Percentiles rank a stretch among this genome's conserved stretches.
Evolutionary conservation across 2,329 filamentous ascomycete species (phyloP).

Genomic region (Chrysoporthe austroafricana): DNA sequence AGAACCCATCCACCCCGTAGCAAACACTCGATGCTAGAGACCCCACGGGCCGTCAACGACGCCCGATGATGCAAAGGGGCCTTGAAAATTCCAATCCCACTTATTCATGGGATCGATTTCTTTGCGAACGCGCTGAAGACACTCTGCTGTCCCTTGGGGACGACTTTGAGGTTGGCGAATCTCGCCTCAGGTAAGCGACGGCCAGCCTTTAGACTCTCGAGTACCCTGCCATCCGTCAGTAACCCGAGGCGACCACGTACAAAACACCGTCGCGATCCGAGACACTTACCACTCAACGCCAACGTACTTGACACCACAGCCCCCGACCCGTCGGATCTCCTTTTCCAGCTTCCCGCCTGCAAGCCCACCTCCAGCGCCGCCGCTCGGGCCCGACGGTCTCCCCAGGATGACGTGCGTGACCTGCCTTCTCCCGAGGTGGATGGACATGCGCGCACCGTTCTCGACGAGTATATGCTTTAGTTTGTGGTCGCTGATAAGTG

Average conservation of each 20-base stretch:
- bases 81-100: neutral
- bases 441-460: slow-evolving; percentile 73
- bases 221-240: slow-evolving; percentile 56
- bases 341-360: slow-evolving; percentile 79
- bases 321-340: slow-evolving; percentile 71
- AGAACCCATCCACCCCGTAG: slow-evolving; percentile 3
- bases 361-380: slow-evolving; percentile 73
- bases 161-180: slow-evolving; percentile 68
- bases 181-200: slow-evolving; percentile 74
- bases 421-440: slow-evolving; percentile 70
- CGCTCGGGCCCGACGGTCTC: slow-evolving; percentile 51
- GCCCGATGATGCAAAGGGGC: neutral
- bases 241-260: slow-evolving; percentile 18
- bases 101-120: slow-evolving; percentile 20
- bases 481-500: slow-evolving; percentile 81
- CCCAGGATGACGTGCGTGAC: slow-evolving; percentile 90
- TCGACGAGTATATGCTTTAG: slow-evolving; percentile 77
- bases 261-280: neutral
- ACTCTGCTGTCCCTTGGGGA: slow-evolving; percentile 64
- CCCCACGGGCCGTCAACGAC: neutral
- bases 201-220: slow-evolving; percentile 80
- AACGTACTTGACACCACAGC: slow-evolving; percentile 77
- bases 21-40: slow-evolving; percentile 20
- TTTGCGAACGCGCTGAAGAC: slow-evolving; percentile 53
- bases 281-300: slow-evolving; percentile 73